phyloP scores from a whole-genome alignment of 305 asterid species.

The Nicotiana rustica region DNA sequence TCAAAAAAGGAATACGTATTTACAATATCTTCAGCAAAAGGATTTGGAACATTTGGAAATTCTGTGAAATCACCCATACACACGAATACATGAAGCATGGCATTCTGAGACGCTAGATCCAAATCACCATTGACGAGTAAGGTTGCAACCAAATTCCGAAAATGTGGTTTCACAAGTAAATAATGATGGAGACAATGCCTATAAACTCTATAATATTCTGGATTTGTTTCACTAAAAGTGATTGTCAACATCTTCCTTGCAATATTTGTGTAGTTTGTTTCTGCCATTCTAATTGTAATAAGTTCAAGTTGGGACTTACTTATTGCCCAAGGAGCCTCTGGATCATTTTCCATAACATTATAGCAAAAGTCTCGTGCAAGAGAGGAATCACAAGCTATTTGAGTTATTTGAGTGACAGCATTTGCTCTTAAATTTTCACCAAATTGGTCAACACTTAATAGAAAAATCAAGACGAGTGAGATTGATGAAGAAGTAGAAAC shows the following conservation, averaged over 20 bases:
- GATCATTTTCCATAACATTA: slow-evolving; percentile 3
- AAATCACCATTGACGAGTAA: not conserved
- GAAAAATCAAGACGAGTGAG: not conserved
- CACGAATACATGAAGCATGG: not conserved
- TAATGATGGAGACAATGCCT: not conserved
- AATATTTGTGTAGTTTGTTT: not conserved
- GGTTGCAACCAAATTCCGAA: not conserved
- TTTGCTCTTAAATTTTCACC: not conserved
- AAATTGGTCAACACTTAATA: not conserved
- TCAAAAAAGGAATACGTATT: not conserved
- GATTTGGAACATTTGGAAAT: not conserved
- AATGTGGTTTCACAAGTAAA: not conserved
- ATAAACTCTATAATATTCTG: not conserved
- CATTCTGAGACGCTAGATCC: not conserved
- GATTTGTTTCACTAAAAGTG: not conserved
- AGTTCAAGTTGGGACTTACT: not conserved
- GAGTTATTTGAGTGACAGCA: not conserved
- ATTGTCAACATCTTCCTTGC: not conserved
- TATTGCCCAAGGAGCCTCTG: not conserved
- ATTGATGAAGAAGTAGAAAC: not conserved
- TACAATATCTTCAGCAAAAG: not conserved
- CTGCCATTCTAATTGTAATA: not conserved
- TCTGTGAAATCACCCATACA: not conserved
- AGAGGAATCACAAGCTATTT: not conserved
- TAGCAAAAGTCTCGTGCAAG: not conserved